Conservation (phyloP, 768 basidiomycete species). For the Macrocybe gigantea region DNA sequence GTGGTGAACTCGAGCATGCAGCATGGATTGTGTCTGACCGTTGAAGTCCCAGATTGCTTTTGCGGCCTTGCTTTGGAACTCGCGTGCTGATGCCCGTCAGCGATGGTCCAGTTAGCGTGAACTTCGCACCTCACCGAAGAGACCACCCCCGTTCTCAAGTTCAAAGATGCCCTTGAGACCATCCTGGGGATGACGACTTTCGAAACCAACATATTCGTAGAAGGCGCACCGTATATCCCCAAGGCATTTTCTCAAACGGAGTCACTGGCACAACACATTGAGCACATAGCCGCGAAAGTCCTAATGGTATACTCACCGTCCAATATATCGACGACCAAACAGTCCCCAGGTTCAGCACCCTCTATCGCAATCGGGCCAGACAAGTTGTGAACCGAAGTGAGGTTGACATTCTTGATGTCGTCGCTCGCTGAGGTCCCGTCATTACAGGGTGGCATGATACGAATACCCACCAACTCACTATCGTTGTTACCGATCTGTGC, state of each 20-base stretch:
- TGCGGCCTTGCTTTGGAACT: slow-evolving; percentile 65
- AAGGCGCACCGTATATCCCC: slow-evolving; percentile 64
- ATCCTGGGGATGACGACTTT: background rate
- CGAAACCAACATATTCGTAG: background rate
- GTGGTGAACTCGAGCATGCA: background rate
- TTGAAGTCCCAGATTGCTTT: slow-evolving; percentile 83
- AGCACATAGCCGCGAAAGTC: background rate
- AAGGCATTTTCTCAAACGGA: slow-evolving; percentile 72
- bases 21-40: slow-evolving; percentile 25
- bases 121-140: slow-evolving; percentile 44
- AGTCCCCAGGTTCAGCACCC: slow-evolving; percentile 75
- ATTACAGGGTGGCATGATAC: slow-evolving; percentile 13
- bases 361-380: slow-evolving; percentile 72
- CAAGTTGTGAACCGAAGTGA: slow-evolving; percentile 67
- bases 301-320: slow-evolving; percentile 39
- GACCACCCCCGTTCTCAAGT: slow-evolving; percentile 64
- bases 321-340: slow-evolving; percentile 75
- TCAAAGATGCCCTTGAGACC: slow-evolving; percentile 66
- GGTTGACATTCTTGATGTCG: slow-evolving; percentile 60
- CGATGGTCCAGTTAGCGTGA: background rate
- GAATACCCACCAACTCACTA: slow-evolving; percentile 30
- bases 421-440: slow-evolving; percentile 36
- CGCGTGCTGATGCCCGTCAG: slow-evolving; percentile 33
- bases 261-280: slow-evolving; percentile 31
- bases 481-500: slow-evolving; percentile 77